Evolutionary conservation across 108 stramenopile species (phyloP).

Genomic region (Cyclotella baltica): DNA sequence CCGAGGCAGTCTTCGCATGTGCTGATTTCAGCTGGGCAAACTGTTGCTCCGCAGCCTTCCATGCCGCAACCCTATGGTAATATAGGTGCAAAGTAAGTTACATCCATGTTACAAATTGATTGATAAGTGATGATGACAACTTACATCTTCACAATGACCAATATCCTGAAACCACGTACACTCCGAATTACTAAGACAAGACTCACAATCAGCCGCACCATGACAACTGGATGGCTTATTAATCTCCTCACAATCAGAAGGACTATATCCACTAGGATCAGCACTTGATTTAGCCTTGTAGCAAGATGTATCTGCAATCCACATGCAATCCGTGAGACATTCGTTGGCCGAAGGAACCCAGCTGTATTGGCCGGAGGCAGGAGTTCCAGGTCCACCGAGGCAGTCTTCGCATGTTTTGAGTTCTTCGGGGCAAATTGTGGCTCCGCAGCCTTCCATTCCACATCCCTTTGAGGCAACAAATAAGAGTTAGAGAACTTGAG

Average conservation of each 20-base stretch:
- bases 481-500: too few relatives aligned
- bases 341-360: conserved; percentile 11
- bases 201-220: background rate
- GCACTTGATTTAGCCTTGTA: conserved; percentile 1
- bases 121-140: too few relatives aligned
- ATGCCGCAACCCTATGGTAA: conserved; percentile 13
- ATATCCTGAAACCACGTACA: conserved; percentile 19
- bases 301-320: conserved; percentile 8
- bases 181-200: background rate
- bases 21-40: background rate
- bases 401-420: background rate
- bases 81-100: background rate
- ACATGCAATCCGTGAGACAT: conserved; percentile 1
- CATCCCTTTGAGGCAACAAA: background rate
- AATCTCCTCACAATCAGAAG: background rate
- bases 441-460: conserved; percentile 15
- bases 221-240: background rate
- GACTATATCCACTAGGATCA: background rate
- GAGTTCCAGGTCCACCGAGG: conserved; percentile 4
- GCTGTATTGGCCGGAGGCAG: conserved; percentile 2
- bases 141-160: conserved; percentile 5
- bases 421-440: background rate
- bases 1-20: conserved; percentile 8
- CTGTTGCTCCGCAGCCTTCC: conserved; percentile 10
- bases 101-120: too few relatives aligned